Percentiles rank a stretch among this genome's conserved stretches.
phyloP scores from a whole-genome alignment of 1,284 basidiomycete species.

The Rhodotorula sp. region DNA sequence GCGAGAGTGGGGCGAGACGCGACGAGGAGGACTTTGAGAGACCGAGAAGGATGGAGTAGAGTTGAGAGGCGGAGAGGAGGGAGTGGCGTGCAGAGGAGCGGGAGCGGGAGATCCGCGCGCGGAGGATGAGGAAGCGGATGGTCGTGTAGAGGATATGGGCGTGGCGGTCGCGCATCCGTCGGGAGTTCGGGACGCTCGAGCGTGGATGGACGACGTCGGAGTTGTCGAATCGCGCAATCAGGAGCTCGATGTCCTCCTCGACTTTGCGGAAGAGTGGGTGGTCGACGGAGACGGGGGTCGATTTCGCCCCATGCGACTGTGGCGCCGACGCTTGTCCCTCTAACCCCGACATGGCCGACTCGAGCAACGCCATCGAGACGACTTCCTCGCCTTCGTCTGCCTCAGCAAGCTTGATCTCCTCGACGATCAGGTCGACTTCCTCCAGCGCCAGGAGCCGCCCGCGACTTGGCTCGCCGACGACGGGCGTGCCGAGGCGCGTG shows the following conservation, averaged over 20 bases:
- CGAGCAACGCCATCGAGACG: constrained; percentile 26
- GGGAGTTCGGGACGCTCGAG: neutral
- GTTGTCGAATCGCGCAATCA: constrained; percentile 17
- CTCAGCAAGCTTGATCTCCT: constrained; percentile 9
- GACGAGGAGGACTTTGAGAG: neutral
- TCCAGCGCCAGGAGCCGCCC: too few relatives aligned
- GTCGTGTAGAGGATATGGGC: constrained; percentile 30
- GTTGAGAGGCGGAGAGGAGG: constrained; percentile 20
- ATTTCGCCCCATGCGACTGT: neutral
- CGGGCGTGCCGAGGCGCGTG: neutral
- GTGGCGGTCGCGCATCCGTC: constrained; percentile 1
- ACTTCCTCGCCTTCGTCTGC: constrained; percentile 4
- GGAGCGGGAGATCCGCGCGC: neutral
- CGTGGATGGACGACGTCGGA: neutral
- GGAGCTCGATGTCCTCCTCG: constrained; percentile 14
- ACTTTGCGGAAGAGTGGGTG: constrained; percentile 11
- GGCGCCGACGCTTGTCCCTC: neutral
- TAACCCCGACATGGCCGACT: constrained; percentile 3
- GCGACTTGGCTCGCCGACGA: neutral
- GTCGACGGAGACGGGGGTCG: neutral
- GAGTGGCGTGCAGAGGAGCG: neutral
- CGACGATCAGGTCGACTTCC: neutral
- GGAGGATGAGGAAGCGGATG: constrained; percentile 33
- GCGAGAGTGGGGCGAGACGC: neutral
- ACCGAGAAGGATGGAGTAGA: constrained; percentile 24